These are phyloP conservation scores for Rubus idaeus DNA, from an alignment of 306 rosid genomes.

Conservation along the genomic window DNA sequence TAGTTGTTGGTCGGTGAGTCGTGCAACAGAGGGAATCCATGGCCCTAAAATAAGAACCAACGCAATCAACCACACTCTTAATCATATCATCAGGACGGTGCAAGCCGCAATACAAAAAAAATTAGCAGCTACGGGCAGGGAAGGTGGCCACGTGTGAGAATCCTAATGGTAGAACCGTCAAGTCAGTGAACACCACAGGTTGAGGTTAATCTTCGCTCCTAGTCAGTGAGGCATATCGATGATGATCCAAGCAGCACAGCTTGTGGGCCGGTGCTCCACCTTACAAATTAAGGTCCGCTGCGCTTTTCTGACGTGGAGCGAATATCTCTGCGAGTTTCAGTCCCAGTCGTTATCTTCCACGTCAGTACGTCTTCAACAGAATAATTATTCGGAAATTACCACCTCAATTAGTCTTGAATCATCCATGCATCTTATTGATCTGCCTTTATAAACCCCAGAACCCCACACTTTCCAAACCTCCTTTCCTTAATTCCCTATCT, in stretches of 20 bases:
- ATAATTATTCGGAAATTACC: not conserved
- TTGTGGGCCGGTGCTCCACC: not conserved
- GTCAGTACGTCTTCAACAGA: conserved; percentile 8
- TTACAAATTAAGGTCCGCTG: not conserved
- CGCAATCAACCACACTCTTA: no score
- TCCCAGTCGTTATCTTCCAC: conserved; percentile 31
- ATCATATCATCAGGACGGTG: not conserved
- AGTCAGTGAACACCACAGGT: not conserved
- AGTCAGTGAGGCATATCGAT: not conserved
- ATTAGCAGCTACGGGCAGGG: no score
- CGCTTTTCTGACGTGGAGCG: conserved; percentile 33
- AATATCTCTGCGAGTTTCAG: not conserved
- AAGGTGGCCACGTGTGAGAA: conserved; percentile 8
- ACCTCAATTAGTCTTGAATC: not conserved
- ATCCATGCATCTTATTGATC: not conserved
- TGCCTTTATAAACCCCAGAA: conserved; percentile 10
- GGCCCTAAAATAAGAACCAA: no score
- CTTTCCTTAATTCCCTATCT: not conserved
- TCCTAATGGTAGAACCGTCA: not conserved
- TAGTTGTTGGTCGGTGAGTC: conserved; percentile 4
- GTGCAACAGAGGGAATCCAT: not conserved
- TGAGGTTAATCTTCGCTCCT: not conserved
- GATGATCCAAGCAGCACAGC: no score
- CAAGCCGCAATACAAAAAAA: not conserved
- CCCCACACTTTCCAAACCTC: not conserved